Conservation (phyloP, 2,329 filamentous ascomycete genomes). For the Colletotrichum sp. region DNA sequence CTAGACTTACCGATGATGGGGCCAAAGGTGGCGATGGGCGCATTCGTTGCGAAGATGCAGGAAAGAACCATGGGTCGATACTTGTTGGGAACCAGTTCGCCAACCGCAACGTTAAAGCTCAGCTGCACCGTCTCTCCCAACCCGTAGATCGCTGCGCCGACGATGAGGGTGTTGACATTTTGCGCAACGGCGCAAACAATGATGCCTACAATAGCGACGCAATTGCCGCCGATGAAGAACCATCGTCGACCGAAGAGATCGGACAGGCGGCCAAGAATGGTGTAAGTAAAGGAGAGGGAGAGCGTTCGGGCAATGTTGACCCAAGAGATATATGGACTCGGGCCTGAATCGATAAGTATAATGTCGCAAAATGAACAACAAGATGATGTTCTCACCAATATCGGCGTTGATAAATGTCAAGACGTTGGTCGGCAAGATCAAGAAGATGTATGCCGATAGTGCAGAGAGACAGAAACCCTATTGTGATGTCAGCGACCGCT, state of each 20-base stretch:
- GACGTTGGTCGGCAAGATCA: conserved; percentile 40
- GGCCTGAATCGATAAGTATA: not conserved
- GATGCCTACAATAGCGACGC: conserved; percentile 39
- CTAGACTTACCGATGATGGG: conserved; percentile 35
- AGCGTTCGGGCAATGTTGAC: conserved; percentile 39
- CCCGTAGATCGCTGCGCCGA: conserved; percentile 39
- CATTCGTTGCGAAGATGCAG: conserved; percentile 38
- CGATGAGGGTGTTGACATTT: conserved; percentile 38
- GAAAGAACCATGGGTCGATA: conserved; percentile 38
- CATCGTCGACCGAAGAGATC: conserved; percentile 44
- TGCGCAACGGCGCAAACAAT: conserved; percentile 38
- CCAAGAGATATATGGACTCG: conserved; percentile 21
- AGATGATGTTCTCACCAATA: conserved; percentile 25
- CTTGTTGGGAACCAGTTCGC: conserved; percentile 48
- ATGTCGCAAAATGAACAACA: not conserved
- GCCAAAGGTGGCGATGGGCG: conserved; percentile 37
- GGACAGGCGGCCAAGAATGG: conserved; percentile 40
- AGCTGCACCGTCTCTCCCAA: conserved; percentile 41
- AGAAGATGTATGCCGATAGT: conserved; percentile 40
- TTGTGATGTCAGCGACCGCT: not conserved
- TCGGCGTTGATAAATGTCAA: conserved; percentile 37
- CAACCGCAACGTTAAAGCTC: conserved; percentile 40
- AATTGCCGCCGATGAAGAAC: conserved; percentile 43
- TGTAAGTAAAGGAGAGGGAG: conserved; percentile 29
- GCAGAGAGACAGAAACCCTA: conserved; percentile 42